Evolutionary conservation across 108 stramenopile genomes (phyloP), one percentile per base, ranked within the genome.

Genomic region (Phaeodactylum tricornutum): DNA sequence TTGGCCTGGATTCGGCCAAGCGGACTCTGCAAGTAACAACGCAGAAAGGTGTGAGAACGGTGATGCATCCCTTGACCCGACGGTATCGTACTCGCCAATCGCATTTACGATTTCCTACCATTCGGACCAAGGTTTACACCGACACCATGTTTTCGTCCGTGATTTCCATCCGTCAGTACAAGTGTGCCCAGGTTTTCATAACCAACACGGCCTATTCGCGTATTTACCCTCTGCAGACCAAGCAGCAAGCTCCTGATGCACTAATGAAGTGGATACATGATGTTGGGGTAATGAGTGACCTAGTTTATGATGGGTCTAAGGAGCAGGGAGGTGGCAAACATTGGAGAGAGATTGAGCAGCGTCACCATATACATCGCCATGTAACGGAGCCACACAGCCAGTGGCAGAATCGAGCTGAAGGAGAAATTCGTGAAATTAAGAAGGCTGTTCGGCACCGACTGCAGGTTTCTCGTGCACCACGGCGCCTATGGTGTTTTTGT

Each of bases 391-490:
- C 57, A 9, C 32, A 49, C 34, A 37, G 34, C 4, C 21, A 25
- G 33, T 58, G 57, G 57, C 57, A 58, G 47, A 58, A 58, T 16
- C 2, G 57, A 36, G 57, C 57, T 2, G 57, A 58, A 25, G 15
- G n/a, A 12, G 47, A 21, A 49, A 48, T 57, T 14, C 30, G 47
- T 1, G 43, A 55, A 30, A 19, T 55, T 15, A 55, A 55, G 44
- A 24, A 22, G 16, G 38, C 15, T 6, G 5, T 49, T 34, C 0
- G 32, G 14, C 29, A 37, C 19, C 17, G 12, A 25, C 28, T 26
- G 25, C 4, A 14, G 30, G 14, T 12, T 35, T 14, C 20, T 20
- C 4, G 24, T 20, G 36, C 59, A 27, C 59, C 59, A n/a, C 30
- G 21, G 32, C 49, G 59, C 19, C 32, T 59, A 1, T 59, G 50